A percentile compares a stretch with the other conserved stretches of the same genome.
Evolutionary conservation across 495 filamentous ascomycete genomes (phyloP).

Genomic region (Hypoxylon fuscum): DNA sequence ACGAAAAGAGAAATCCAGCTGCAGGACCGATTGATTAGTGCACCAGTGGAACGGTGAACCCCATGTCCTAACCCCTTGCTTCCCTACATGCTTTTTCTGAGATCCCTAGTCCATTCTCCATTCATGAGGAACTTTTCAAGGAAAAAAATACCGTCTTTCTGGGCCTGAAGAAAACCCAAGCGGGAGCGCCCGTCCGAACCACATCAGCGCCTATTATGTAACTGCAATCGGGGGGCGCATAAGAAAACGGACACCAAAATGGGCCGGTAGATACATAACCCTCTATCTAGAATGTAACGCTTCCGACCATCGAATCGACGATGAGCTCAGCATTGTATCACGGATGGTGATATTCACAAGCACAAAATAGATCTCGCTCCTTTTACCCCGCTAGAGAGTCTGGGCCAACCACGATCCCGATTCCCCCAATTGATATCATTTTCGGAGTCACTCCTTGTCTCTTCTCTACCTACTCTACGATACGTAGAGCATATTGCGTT

Average conservation of each 20-base stretch:
- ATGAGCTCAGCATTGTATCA: constrained; percentile 4
- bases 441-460: neutral
- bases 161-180: constrained; percentile 15
- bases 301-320: too few relatives aligned
- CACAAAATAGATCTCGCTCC: constrained; percentile 3
- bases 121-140: constrained; percentile 1
- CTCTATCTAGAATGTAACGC: too few relatives aligned
- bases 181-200: constrained; percentile 20
- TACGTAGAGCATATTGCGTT: constrained; percentile 14
- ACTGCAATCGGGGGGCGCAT: neutral
- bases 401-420: neutral
- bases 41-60: constrained; percentile 8
- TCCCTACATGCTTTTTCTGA: constrained; percentile 13
- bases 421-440: constrained; percentile 3
- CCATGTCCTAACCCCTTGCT: constrained; percentile 8
- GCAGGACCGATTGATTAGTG: too few relatives aligned
- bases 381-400: constrained; percentile 8
- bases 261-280: too few relatives aligned
- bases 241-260: too few relatives aligned
- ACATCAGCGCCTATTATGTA: neutral
- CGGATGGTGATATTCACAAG: neutral
- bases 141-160: constrained; percentile 3
- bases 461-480: neutral
- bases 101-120: constrained; percentile 8
- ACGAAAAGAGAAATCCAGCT: constrained; percentile 27